phyloP scores from a whole-genome alignment of 1,284 basidiomycete species.

The Heterobasidion parviporum region DNA sequence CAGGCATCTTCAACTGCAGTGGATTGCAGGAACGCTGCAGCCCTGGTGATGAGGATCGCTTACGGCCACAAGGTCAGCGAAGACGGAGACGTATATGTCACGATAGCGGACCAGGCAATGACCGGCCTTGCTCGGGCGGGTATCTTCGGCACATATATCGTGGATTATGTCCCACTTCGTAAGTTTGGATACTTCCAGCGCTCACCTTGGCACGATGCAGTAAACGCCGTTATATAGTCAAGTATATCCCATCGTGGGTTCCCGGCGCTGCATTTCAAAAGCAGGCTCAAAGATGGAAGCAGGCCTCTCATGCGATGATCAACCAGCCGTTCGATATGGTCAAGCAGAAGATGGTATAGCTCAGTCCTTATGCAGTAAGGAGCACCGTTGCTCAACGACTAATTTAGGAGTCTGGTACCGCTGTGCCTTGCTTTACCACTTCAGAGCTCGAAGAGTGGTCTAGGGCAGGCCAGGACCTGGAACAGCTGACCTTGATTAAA shows the following conservation, averaged over 20 bases:
- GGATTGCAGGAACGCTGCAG: constrained; percentile 11
- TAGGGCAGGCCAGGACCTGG: constrained; percentile 1
- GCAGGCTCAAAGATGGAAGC: neutral
- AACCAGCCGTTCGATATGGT: neutral
- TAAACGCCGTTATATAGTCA: neutral
- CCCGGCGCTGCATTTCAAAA: constrained; percentile 12
- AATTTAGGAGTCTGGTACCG: neutral
- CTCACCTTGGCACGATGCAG: neutral
- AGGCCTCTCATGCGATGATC: neutral
- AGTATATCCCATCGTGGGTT: neutral
- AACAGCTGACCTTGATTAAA: neutral
- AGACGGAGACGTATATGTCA: constrained; percentile 33
- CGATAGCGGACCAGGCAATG: constrained; percentile 28
- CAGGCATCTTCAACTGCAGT: neutral
- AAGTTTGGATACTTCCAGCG: neutral
- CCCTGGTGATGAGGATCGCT: constrained; percentile 16
- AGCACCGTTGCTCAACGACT: neutral
- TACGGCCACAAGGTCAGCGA: constrained; percentile 23
- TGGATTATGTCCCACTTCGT: constrained; percentile 21
- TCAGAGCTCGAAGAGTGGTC: neutral
- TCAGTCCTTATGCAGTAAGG: neutral
- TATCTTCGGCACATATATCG: constrained; percentile 20
- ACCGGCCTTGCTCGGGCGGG: constrained; percentile 16
- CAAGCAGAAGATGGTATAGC: neutral
- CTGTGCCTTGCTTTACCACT: neutral